Evolutionary conservation across 1,284 basidiomycete species (phyloP).

Genomic region (Porodaedalea pini): DNA sequence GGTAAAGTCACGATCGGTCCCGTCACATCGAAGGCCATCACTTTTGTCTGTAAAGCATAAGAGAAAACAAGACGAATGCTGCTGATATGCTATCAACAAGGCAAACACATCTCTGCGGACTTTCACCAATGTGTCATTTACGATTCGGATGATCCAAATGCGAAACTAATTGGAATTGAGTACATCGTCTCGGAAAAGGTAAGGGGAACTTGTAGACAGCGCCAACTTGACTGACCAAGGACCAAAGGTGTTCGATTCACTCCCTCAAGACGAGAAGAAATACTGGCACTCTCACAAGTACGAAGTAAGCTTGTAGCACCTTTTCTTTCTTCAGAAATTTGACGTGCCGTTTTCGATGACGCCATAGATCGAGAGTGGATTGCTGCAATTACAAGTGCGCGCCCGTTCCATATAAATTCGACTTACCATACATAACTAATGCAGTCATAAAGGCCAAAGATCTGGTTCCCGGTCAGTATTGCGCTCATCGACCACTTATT

Average conservation of each 20-base stretch:
- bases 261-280: constrained; percentile 44
- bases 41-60: constrained; percentile 31
- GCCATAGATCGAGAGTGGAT: neutral
- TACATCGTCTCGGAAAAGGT: constrained; percentile 46
- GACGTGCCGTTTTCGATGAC: neutral
- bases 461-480: neutral
- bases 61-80: too few relatives aligned
- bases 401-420: neutral
- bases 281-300: constrained; percentile 51
- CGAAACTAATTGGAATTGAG: constrained; percentile 50
- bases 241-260: constrained; percentile 35
- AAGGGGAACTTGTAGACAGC: neutral
- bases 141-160: constrained; percentile 42
- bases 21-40: constrained; percentile 31
- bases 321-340: neutral
- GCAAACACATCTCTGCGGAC: constrained; percentile 13
- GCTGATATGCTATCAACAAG: too few relatives aligned
- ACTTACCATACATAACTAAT: neutral
- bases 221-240: neutral
- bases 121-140: constrained; percentile 39
- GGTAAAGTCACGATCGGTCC: constrained; percentile 18
- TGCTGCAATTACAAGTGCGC: constrained; percentile 3
- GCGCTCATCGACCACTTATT: neutral
- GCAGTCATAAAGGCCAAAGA: neutral
- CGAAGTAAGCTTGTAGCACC: constrained; percentile 32